phyloP scores from a whole-genome alignment of 495 filamentous ascomycete species.

The Penicillium macrosclerotiorum region DNA sequence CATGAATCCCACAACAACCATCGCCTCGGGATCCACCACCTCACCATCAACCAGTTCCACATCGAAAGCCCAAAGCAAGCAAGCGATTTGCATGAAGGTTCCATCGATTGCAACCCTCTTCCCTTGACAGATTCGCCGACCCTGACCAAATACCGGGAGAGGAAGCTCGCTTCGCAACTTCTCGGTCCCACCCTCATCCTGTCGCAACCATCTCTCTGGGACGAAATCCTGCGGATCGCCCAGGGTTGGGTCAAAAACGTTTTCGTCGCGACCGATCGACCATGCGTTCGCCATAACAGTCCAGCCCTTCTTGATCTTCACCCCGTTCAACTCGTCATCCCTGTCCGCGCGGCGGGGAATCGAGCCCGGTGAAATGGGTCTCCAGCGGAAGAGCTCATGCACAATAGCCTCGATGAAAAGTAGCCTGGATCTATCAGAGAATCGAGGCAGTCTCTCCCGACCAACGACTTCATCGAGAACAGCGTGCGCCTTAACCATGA shows the following conservation, averaged over 20 bases:
- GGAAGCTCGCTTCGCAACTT: slow-evolving; percentile 25
- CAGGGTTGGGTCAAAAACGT: slow-evolving; percentile 22
- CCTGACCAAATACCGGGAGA: slow-evolving; percentile 30
- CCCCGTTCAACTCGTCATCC: slow-evolving; percentile 48
- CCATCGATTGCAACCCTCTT: slow-evolving; percentile 29
- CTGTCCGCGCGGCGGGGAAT: slow-evolving; percentile 52
- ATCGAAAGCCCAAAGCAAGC: slow-evolving; percentile 32
- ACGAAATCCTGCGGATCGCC: slow-evolving; percentile 19
- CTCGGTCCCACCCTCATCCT: slow-evolving; percentile 1
- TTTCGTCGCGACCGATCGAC: slow-evolving; percentile 29
- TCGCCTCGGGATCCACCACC: slow-evolving; percentile 28
- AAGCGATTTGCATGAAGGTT: slow-evolving; percentile 27
- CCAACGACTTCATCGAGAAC: slow-evolving; percentile 35
- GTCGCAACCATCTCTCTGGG: slow-evolving; percentile 26
- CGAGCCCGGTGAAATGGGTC: slow-evolving; percentile 28
- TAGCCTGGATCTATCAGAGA: slow-evolving; percentile 27
- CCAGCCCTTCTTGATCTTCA: slow-evolving; percentile 50
- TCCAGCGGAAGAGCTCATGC: slow-evolving; percentile 38
- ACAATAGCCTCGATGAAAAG: slow-evolving; percentile 30
- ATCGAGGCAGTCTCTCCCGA: slow-evolving; percentile 23
- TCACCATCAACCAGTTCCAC: slow-evolving; percentile 18
- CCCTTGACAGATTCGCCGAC: slow-evolving; percentile 30
- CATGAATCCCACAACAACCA: slow-evolving; percentile 30
- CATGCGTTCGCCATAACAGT: slow-evolving; percentile 56
- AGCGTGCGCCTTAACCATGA: slow-evolving; percentile 26